Evolutionary conservation across 179 eudicot species (phyloP), one percentile per base, ranked within the genome.

Genomic region (Spergularia azorica): DNA sequence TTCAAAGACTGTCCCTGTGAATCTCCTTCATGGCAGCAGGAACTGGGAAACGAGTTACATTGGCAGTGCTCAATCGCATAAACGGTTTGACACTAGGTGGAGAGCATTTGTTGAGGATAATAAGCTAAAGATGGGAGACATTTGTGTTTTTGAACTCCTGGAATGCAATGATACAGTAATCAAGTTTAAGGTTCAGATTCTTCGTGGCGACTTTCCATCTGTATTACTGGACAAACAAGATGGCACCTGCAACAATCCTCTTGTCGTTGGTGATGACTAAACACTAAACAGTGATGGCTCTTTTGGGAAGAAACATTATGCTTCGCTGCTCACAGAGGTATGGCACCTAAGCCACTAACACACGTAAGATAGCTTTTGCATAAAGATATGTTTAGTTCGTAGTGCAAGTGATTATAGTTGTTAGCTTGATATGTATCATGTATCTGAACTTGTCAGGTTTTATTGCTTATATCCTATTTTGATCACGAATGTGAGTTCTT

Each of bases 111-210:
- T 7, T 17, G 18, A 0, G n/a, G 90, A 86, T 58, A 89, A 86
- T 65, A 67, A 66, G 51, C 83, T 89, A 20, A 60, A 73, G 60
- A 71, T 69, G 16, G 90, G 87, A 67, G 92, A 89, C 77, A 81
- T 70, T 10, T 87, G 90, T 78, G 61, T 87, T 1, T 86, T 89
- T 74, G 92, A 87, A 64, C 81, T 87, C 67, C 6, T 59, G 73
- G 80, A 75, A 20, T n/a, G 2, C 48, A 79, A 11, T 52, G 38
- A 8, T 14, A 14, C 59, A 17, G 5, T 32, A 4, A 7, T 84
- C 70, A 55, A 52, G 66, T 81, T 89, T 56, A 86, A 80, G 81
- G 88, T 86, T 80, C 92, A 87, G 73, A 72, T 89, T 73, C 89
- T 87, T 26, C 84, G 85, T 18, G 84, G 88, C 21, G 83, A 82